Percentiles rank a stretch among this genome's conserved stretches.
These are phyloP conservation scores for Polysphondylium violaceum DNA, from an alignment of 78 protist genomes.

Conservation along the genomic window DNA sequence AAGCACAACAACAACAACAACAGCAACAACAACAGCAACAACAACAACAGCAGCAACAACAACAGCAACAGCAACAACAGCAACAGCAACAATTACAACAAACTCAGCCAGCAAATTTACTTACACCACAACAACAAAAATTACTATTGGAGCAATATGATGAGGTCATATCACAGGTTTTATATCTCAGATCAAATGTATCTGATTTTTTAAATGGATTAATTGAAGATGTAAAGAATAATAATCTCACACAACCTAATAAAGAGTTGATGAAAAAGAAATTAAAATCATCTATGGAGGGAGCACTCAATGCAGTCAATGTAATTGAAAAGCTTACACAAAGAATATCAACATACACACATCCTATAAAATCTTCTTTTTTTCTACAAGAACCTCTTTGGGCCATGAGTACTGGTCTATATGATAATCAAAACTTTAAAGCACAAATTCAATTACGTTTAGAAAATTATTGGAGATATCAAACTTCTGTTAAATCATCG, in stretches of 20 bases:
- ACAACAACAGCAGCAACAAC: conserved; percentile 45
- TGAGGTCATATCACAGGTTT: conserved; percentile 28
- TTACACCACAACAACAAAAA: conserved; percentile 46
- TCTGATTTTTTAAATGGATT: conserved; percentile 40
- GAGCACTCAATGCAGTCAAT: not conserved
- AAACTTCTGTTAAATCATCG: conserved; percentile 41
- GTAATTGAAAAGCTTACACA: conserved; percentile 7
- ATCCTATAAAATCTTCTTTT: not conserved
- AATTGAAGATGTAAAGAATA: conserved; percentile 37
- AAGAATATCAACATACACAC: conserved; percentile 4
- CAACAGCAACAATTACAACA: not conserved
- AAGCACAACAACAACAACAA: not conserved
- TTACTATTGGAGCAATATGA: conserved; percentile 64
- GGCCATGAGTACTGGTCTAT: conserved; percentile 35
- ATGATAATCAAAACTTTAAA: conserved; percentile 16
- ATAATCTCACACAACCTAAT: not conserved
- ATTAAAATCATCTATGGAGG: not conserved
- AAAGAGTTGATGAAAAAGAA: not conserved
- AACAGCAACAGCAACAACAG: conserved; percentile 13
- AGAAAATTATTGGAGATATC: conserved; percentile 59
- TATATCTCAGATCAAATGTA: conserved; percentile 7
- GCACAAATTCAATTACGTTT: conserved; percentile 1
- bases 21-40: conserved; percentile 36
- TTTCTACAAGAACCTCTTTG: conserved; percentile 16
- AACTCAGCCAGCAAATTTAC: not conserved